Evolutionary conservation across 163 green algal genomes (phyloP).

Genomic region (Chlorella variabilis): DNA sequence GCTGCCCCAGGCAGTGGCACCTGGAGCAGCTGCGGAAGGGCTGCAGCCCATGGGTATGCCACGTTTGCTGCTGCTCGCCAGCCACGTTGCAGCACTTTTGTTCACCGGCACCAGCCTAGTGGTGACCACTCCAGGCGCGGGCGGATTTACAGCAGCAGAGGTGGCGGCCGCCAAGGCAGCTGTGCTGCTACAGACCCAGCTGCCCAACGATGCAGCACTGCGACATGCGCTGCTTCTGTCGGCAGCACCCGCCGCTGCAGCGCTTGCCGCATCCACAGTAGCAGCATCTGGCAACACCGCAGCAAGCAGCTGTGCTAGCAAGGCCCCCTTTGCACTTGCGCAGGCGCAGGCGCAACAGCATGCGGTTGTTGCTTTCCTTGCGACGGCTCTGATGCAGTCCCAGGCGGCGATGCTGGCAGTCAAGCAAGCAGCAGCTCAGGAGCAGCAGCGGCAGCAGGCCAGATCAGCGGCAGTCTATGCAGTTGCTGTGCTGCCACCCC

Average conservation of each 20-base stretch:
- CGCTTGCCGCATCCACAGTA: not conserved
- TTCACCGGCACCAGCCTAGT: not conserved
- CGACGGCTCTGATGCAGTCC: not conserved
- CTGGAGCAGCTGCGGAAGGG: not conserved
- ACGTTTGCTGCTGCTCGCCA: not conserved
- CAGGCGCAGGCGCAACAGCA: not conserved
- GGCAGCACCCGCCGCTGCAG: not conserved
- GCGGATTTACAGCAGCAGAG: not conserved
- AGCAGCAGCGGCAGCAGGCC: not conserved
- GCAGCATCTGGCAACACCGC: not conserved
- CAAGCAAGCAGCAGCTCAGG: not conserved
- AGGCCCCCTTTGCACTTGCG: not conserved
- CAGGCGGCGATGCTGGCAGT: too few relatives aligned
- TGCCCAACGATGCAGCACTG: slow-evolving; percentile 1
- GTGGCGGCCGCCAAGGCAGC: not conserved
- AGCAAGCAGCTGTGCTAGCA: not conserved
- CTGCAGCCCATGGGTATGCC: not conserved
- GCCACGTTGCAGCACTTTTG: not conserved
- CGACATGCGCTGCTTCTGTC: not conserved
- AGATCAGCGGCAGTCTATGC: not conserved
- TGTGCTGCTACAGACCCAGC: not conserved
- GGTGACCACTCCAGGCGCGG: not conserved
- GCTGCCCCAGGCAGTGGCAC: not conserved
- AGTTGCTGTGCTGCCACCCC: not conserved
- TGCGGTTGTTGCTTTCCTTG: not conserved